A percentile compares a stretch with the other conserved stretches of the same genome.
Evolutionary conservation across 1,284 basidiomycete species (phyloP).

Genomic region (Volvariella surrecta): DNA sequence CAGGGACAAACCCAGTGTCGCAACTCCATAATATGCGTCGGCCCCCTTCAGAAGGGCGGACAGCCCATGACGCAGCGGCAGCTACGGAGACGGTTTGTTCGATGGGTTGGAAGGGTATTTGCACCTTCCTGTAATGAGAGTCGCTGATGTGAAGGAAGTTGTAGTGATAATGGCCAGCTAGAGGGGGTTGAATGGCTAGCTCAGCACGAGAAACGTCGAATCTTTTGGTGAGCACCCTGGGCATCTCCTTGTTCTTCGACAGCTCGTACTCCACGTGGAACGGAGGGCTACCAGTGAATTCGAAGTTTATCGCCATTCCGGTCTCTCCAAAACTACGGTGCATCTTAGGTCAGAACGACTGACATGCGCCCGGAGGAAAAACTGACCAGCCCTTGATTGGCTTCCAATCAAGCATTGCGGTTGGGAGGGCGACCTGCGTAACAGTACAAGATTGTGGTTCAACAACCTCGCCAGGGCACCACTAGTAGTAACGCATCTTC

Average conservation of each 20-base stretch:
- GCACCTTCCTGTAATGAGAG: neutral
- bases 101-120: neutral
- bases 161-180: neutral
- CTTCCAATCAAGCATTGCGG: neutral
- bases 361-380: too few relatives aligned
- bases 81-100: neutral
- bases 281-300: neutral
- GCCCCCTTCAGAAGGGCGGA: too few relatives aligned
- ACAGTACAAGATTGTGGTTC: neutral
- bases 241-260: neutral
- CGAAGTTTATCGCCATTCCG: neutral
- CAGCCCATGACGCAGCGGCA: neutral
- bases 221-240: neutral
- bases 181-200: neutral
- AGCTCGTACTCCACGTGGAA: slow-evolving; percentile 1
- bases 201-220: neutral
- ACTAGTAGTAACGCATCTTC: neutral
- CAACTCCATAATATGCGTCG: neutral
- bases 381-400: neutral
- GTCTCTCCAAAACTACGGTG: neutral
- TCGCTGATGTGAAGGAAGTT: neutral
- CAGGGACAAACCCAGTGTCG: neutral
- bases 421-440: neutral
- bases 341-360: too few relatives aligned
- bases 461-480: neutral